A percentile compares a stretch with the other conserved stretches of the same genome.
phyloP scores from a whole-genome alignment of 176 grass and related monocot genomes.

The Eleusine coracana region DNA sequence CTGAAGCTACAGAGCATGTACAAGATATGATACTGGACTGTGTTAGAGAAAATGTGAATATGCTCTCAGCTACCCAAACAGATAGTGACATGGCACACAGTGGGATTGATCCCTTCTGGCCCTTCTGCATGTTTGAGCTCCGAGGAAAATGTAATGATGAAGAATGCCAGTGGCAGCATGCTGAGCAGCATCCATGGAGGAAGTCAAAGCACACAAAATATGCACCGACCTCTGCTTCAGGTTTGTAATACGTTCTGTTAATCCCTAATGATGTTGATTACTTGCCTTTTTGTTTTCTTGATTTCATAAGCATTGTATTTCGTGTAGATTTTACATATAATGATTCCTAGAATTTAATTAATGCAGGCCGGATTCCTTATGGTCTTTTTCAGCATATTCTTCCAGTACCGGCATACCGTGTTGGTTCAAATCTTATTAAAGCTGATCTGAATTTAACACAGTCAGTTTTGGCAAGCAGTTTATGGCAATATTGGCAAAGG shows the following conservation, averaged over 20 bases:
- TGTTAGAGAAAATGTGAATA: constrained; percentile 35
- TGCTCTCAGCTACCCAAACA: constrained; percentile 33
- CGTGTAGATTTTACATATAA: constrained; percentile 31
- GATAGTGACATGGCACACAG: constrained; percentile 28
- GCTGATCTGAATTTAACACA: constrained; percentile 69
- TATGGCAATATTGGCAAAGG: constrained; percentile 97
- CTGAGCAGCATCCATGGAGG: constrained; percentile 63
- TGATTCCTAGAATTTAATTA: constrained; percentile 36
- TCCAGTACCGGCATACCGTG: constrained; percentile 70
- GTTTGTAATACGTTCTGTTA: constrained; percentile 49
- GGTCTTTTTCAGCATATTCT: constrained; percentile 60
- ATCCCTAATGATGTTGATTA: constrained; percentile 16
- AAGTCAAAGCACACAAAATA: constrained; percentile 50
- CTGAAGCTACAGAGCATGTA: constrained; percentile 36
- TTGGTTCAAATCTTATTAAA: constrained; percentile 89
- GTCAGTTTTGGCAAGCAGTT: constrained; percentile 67
- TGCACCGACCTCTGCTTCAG: constrained; percentile 47
- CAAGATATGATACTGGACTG: constrained; percentile 41
- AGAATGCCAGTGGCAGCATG: constrained; percentile 92
- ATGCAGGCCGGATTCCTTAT: constrained; percentile 46
- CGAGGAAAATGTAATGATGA: constrained; percentile 98
- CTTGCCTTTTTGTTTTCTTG: constrained; percentile 12
- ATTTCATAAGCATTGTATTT: constrained; percentile 24
- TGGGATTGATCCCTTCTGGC: constrained; percentile 88
- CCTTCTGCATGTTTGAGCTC: constrained; percentile 97